Evolutionary conservation across 192 early-diverging fungal genomes (phyloP).

Genomic region (Backusella sp.): DNA sequence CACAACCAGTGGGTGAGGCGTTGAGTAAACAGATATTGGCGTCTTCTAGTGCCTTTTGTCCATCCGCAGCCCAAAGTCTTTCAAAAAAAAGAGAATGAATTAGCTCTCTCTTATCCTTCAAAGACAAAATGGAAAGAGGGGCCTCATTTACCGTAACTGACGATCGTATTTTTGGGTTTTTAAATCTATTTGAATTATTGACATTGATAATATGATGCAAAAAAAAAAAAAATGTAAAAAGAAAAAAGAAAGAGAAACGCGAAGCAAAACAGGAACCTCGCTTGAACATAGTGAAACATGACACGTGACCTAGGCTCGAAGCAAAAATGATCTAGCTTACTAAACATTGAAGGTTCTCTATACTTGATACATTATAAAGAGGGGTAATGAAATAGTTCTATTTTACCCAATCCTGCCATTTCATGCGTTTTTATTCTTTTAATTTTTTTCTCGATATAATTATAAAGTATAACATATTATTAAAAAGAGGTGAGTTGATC

Average conservation of each 20-base stretch:
- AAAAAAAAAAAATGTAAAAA: background rate
- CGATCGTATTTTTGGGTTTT: conserved; percentile 86
- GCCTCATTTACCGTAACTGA: conserved; percentile 68
- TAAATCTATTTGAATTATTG: conserved; percentile 34
- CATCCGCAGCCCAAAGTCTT: conserved; percentile 93
- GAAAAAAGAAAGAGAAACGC: background rate
- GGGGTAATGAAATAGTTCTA: too few species aligned
- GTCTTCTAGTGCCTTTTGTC: conserved; percentile 83
- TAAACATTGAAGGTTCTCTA: too few species aligned
- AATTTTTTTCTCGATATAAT: too few species aligned
- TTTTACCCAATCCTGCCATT: too few species aligned
- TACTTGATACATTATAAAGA: too few species aligned
- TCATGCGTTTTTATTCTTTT: too few species aligned
- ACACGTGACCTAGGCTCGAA: too few species aligned
- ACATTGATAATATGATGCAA: background rate
- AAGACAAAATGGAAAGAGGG: background rate
- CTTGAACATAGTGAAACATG: too few species aligned
- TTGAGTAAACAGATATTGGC: conserved; percentile 85
- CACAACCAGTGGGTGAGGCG: conserved; percentile 81
- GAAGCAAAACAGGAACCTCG: background rate
- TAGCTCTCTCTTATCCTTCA: background rate
- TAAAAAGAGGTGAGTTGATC: too few species aligned
- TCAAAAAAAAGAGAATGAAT: background rate
- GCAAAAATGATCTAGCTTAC: too few species aligned
- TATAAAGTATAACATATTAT: too few species aligned